Conservation (phyloP, 2,329 filamentous ascomycete species). For the Microdochium bolleyi region DNA sequence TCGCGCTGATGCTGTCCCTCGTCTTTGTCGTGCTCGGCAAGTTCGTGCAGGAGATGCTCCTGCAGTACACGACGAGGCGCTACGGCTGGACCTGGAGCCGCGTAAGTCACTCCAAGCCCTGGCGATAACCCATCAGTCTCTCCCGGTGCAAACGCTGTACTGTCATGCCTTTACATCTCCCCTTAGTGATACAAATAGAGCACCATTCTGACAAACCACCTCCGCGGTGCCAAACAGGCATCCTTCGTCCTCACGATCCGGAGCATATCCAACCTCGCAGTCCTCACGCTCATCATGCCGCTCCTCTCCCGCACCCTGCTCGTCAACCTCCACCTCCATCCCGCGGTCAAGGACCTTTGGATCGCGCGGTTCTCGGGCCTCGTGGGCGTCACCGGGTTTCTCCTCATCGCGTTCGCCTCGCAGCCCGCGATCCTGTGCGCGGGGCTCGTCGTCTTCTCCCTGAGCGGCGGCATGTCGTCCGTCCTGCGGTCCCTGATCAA, state of each 20-base stretch:
- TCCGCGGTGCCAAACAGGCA: too few species aligned
- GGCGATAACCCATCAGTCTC: constrained; percentile 19
- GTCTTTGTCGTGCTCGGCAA: constrained; percentile 22
- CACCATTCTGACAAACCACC: too few species aligned
- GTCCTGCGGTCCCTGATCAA: constrained; percentile 43
- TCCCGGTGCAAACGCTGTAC: too few species aligned
- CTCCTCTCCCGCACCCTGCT: constrained; percentile 20
- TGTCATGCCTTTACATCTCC: too few species aligned
- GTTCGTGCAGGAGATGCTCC: constrained; percentile 26
- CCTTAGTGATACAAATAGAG: too few species aligned
- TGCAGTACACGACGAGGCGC: constrained; percentile 45
- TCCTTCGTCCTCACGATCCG: constrained; percentile 31
- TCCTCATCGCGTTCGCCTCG: constrained; percentile 27
- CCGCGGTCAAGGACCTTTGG: constrained; percentile 29
- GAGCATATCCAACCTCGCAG: constrained; percentile 25
- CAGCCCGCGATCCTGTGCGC: constrained; percentile 24
- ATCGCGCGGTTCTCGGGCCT: constrained; percentile 25
- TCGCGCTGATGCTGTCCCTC: constrained; percentile 28
- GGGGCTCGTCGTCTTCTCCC: constrained; percentile 34
- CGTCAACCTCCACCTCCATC: constrained; percentile 17
- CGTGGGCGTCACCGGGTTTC: constrained; percentile 21
- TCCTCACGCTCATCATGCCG: constrained; percentile 30
- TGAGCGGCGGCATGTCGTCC: constrained; percentile 34
- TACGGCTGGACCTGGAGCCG: constrained; percentile 40
- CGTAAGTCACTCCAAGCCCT: constrained; percentile 15